Base-by-base conservation (phyloP, 352 stramenopile genomes). In the Globisporangium uncinulatum region DNA sequence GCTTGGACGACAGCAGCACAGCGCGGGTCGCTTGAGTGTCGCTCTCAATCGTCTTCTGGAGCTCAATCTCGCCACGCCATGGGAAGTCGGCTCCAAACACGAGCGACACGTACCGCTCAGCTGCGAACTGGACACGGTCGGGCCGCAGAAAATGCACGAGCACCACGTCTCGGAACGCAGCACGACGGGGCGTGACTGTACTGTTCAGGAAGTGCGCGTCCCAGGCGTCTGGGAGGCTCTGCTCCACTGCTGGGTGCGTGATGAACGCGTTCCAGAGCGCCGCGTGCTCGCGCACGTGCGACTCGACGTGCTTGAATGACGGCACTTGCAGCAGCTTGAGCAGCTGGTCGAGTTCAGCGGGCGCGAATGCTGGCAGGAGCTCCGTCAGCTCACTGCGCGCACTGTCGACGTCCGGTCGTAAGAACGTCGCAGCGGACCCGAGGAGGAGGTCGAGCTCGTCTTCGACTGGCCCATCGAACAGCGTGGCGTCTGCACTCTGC, bases 1-100 rank as follows among this genome's bases (percentile, higher is more conserved):
- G 91, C 44, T 96, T 97, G 54, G 96, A 99, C 64, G 96, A 99
- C 29, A 99, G 74, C 51, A 99, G 69, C 21, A 99, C 76, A n/a
- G 95, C 97, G 44, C 92, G 77, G 5, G 81, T 88, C 46, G 95
- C 84, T 32, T 86, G 79, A 3, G 96, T 94, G 39, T 98, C 94
- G 39, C 89, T 70, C 67, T 97, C 86, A 20, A 98, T 90, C 6
- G 98, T 91, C 62, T 94, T 86, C 24, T 79, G 72, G 21, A 99
- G 73, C 61, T 99, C 86, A 52, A 99, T 97, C 60, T 97, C 76
- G 21, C 89, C 92, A 46, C 88, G 81, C 97, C 97, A 99, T 21
- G 94, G 90, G 65, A 99, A 98, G 14, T 89, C 71, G 3, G 62
- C 54, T 7, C 92, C 93, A 63, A 99, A 98, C 4, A 95, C 82